Conservation (phyloP, 345 rosid genomes). For the Linum lewisii region DNA sequence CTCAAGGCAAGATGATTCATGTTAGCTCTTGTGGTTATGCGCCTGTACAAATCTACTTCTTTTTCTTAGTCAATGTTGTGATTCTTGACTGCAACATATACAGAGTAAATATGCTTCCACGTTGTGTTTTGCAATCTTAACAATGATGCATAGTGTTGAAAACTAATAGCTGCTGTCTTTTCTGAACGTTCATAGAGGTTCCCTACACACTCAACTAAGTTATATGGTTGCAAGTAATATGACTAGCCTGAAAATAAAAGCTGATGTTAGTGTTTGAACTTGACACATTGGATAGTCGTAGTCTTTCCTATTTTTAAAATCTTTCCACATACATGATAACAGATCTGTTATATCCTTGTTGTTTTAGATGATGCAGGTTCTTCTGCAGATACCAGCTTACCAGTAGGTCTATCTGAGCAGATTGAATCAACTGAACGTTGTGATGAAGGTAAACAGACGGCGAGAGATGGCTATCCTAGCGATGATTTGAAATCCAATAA, state of each 20-base stretch:
- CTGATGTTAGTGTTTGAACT: no score
- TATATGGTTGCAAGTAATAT: no score
- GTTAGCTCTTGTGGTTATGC: conserved; percentile 19
- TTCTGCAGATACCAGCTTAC: no score
- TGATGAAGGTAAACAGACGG: conserved; percentile 17
- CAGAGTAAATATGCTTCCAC: not conserved
- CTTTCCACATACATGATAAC: conserved; percentile 5
- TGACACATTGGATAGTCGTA: no score
- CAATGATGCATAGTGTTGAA: no score
- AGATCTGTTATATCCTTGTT: conserved; percentile 3
- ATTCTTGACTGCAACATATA: not conserved
- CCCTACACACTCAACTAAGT: not conserved
- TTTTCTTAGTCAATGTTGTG: conserved; percentile 8
- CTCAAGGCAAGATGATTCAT: conserved; percentile 14
- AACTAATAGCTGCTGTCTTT: not conserved
- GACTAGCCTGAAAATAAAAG: no score
- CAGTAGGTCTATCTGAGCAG: no score
- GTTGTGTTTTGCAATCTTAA: no score
- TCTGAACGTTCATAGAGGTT: not conserved
- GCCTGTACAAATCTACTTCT: conserved; percentile 6
- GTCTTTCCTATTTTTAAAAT: not conserved
- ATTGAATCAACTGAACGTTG: conserved; percentile 17
- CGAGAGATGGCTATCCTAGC: conserved; percentile 14
- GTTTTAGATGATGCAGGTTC: conserved; percentile 29
- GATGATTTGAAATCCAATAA: conserved; percentile 18